Base-by-base conservation (phyloP, 1,284 basidiomycete species). In the Ceratobasidium papillatum region DNA sequence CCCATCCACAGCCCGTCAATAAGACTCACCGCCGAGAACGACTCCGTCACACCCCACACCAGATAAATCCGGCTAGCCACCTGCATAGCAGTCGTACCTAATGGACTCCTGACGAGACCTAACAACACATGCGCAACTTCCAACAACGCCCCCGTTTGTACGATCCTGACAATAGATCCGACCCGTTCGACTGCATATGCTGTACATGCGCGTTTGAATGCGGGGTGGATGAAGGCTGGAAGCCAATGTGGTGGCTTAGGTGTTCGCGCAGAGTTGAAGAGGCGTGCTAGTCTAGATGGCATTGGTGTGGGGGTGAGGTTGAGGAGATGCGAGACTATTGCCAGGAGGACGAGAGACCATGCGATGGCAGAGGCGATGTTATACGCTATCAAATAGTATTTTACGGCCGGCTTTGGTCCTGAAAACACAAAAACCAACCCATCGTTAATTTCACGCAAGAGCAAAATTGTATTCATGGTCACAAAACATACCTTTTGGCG, bases 1-100 rank as follows among this genome's bases (percentile, higher is more conserved):
- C 14, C 27, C 49, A 8, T 7, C 19, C 4, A n/a, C 22, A 22
- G 5, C 1, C 12, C 5, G 3, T 51, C 12, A 2, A n/a, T 27
- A 36, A 36, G 25, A 80, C 81, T 77, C 64, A 85, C 84, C 75
- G 80, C 77, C 0, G 83, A 81, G 61, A 81, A 93, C 75, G 87
- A 85, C 77, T 89, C 87, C 1, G 89, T 87, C 68, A 96, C 87
- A 11, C 89, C 93, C 95, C 95, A 99, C 0, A 99, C 91, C 68
- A 96, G 86, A 82, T 92, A 91, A 14, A 99, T 84, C 52, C 97
- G 86, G 77, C 93, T 95, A 0, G 90, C 87, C 61, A 99, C 96
- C 84, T 99, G 97, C 79, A 92, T 88, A 1, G 85, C 83, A 0
- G 95, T 95, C 0, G 96, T 98, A 7, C 84, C 86, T n/a, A 96